These are phyloP conservation scores for Immersiporthe knoxdaviesiana DNA, from an alignment of 2,329 filamentous ascomycete species.

Conservation along the genomic window DNA sequence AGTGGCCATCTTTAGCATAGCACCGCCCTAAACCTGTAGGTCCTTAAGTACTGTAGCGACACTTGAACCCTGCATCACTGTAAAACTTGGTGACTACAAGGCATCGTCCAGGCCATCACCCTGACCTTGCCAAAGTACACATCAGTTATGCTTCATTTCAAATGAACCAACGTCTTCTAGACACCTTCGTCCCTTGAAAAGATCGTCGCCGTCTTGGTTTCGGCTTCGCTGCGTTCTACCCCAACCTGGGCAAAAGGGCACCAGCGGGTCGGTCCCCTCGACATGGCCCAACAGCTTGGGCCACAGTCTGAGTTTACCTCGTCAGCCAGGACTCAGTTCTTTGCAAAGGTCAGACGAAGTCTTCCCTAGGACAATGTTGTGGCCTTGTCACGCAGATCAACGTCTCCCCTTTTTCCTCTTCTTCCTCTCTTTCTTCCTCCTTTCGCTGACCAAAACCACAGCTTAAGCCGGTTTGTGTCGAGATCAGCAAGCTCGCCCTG, in stretches of 20 bases:
- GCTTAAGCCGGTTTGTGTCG: slow-evolving; percentile 66
- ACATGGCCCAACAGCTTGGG: slow-evolving; percentile 25
- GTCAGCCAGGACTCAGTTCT: slow-evolving; percentile 34
- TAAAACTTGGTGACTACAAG: neutral
- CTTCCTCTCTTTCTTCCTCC: too few relatives aligned
- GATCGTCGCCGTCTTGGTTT: neutral
- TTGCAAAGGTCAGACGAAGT: slow-evolving; percentile 32
- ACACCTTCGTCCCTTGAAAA: neutral
- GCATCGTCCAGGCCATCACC: neutral
- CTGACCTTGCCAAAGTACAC: neutral
- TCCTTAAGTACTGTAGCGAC: neutral
- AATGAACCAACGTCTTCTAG: neutral
- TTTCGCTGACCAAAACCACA: slow-evolving; percentile 36
- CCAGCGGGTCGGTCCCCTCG: neutral
- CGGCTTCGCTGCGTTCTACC: slow-evolving; percentile 2
- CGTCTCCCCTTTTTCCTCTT: too few relatives aligned
- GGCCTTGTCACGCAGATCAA: neutral
- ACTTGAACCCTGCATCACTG: neutral
- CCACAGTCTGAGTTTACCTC: slow-evolving; percentile 31
- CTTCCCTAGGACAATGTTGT: neutral
- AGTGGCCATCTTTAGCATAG: neutral
- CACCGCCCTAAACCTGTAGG: neutral
- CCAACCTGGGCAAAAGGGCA: slow-evolving; percentile 9
- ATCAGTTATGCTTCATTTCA: neutral
- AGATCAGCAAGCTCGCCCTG: slow-evolving; percentile 61